phyloP scores from a whole-genome alignment of 768 basidiomycete species.

The Hericium coralloides region DNA sequence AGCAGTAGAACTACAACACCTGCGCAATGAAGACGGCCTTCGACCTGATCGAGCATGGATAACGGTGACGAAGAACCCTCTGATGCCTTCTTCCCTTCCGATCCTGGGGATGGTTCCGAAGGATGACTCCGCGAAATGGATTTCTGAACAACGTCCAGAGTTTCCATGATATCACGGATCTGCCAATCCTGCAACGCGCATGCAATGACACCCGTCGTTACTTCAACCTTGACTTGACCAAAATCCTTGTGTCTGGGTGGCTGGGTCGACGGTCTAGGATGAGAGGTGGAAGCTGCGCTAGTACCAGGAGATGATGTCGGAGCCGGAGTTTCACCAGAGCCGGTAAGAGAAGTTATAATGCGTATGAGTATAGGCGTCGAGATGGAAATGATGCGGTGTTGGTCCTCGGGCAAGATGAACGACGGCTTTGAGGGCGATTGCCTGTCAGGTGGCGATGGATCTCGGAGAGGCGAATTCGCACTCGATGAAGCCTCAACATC shows the following conservation, averaged over 20 bases:
- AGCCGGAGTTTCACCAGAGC: not conserved
- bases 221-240: not conserved
- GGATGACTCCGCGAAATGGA: too few relatives aligned
- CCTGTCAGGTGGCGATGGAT: not conserved
- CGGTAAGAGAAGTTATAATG: conserved; percentile 7
- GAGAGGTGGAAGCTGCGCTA: not conserved
- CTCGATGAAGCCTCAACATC: not conserved
- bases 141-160: conserved; percentile 14
- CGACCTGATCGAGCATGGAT: conserved; percentile 23
- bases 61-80: conserved; percentile 15
- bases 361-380: conserved; percentile 10
- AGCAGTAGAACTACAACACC: conserved; percentile 42
- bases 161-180: conserved; percentile 22
- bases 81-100: conserved; percentile 4
- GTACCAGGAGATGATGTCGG: not conserved
- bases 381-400: conserved; percentile 5
- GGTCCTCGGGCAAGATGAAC: not conserved
- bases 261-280: not conserved
- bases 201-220: conserved; percentile 10
- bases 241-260: conserved; percentile 3
- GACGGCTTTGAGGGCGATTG: not conserved
- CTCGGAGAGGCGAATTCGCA: not conserved
- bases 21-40: conserved; percentile 28
- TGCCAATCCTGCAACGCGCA: conserved; percentile 10
- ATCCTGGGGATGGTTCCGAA: not conserved